These are phyloP conservation scores for Fusarium paranaense DNA, from an alignment of 2,329 filamentous ascomycete genomes.

Conservation along the genomic window DNA sequence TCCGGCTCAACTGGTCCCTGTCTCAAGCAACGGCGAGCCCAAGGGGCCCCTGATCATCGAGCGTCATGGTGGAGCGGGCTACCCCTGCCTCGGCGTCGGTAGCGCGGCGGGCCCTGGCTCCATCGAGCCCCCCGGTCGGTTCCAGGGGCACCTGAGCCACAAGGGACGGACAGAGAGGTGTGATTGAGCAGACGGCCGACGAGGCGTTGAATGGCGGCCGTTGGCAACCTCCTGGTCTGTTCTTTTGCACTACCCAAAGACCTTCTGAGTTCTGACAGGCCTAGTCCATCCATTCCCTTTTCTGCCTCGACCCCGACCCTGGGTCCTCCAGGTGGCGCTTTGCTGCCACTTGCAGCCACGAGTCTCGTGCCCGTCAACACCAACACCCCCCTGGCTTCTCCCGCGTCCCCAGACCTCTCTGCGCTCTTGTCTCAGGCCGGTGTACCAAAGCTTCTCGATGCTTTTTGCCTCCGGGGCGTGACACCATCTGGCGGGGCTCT, in stretches of 20 bases:
- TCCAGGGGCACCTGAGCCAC: constrained; percentile 20
- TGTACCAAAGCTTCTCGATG: constrained; percentile 40
- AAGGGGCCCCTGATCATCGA: constrained; percentile 27
- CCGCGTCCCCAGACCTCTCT: constrained; percentile 25
- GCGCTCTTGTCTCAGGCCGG: constrained; percentile 36
- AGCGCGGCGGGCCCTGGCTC: constrained; percentile 16
- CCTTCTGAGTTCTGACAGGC: constrained; percentile 34
- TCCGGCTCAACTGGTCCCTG: constrained; percentile 24
- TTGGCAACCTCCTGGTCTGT: constrained; percentile 29
- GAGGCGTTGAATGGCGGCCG: constrained; percentile 30
- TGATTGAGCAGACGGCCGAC: constrained; percentile 25
- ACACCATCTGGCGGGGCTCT: constrained; percentile 29
- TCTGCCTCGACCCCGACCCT: constrained; percentile 34
- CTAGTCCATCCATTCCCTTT: constrained; percentile 41
- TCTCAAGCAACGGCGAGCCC: constrained; percentile 11
- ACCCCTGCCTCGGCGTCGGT: constrained; percentile 28
- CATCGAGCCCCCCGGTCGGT: constrained; percentile 29
- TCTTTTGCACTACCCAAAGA: constrained; percentile 13
- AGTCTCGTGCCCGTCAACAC: constrained; percentile 27
- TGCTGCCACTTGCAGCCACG: constrained; percentile 25
- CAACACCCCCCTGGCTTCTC: constrained; percentile 24
- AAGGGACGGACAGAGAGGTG: constrained; percentile 16
- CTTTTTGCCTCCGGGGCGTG: constrained; percentile 29
- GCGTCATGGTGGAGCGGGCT: constrained; percentile 35
- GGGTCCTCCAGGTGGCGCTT: constrained; percentile 29